Evolutionary conservation across 2,329 filamentous ascomycete genomes (phyloP), one percentile per base, ranked within the genome.

Genomic region (Aspergillaceae sp.): DNA sequence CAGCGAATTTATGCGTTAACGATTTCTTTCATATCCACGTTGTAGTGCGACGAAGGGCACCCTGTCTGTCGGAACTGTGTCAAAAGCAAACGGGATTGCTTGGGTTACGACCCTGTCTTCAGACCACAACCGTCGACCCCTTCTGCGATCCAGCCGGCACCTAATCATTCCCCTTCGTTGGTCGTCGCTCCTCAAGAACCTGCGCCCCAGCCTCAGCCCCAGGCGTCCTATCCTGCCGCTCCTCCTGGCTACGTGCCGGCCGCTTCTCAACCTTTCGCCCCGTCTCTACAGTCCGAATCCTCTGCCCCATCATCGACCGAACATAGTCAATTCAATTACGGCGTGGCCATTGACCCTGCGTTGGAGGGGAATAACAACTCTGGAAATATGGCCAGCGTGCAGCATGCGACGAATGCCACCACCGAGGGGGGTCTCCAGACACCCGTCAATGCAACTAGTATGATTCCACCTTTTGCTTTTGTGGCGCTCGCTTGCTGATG

Each of bases 21-120:
- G 19, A 19, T 19, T 19, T 19, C 19, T 35, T 54, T 29, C 51
- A 42, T 29, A 9, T 26, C 33, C 41, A 19, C 33, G 50, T 56
- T 50, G 56, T 66, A 96, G 92, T 98, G 92, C 72, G 92, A 97
- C 79, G 92, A 98, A 75, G 83, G 82, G 50, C 89, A 95, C 68
- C 92, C 92, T 26, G 83, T 84, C 49, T 98, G 92, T 75, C 71
- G 79, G 57, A 84, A 84, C 62, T 84, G 80, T 59, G 74, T 78
- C 55, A 84, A 84, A 63, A 82, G 78, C 66, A 83, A 83, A 62
- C 77, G 80, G 58, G 78, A 82, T 62, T 84, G 80, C 60, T 64
- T 82, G 51, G 80, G 80, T 49, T 84, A 83, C 75, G 80, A 84
- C 59, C 80, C 80, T 33, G 79, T 83, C 52, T 83, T 83, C 71